Conservation (phyloP, 2,329 filamentous ascomycete genomes). For the Exophiala bonariae region DNA sequence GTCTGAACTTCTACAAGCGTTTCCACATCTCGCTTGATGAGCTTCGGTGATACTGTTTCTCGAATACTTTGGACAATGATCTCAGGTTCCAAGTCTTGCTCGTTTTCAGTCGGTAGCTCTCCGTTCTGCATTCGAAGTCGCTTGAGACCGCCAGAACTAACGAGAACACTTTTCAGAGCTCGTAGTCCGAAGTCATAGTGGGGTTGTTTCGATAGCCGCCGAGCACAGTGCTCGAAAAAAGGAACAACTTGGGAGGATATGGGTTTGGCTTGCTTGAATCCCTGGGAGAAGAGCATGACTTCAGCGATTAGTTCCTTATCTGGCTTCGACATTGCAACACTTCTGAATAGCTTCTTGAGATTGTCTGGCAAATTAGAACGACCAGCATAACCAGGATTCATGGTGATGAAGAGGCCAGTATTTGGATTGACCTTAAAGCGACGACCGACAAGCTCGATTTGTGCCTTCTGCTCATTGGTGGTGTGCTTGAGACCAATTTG, state of each 20-base stretch:
- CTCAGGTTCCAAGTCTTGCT: conserved; percentile 75
- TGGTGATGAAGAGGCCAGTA: conserved; percentile 99
- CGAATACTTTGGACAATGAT: conserved; percentile 98
- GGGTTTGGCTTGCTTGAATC: conserved; percentile 93
- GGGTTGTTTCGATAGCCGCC: conserved; percentile 85
- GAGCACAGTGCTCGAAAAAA: conserved; percentile 91
- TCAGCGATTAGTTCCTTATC: conserved; percentile 99
- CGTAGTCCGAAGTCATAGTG: conserved; percentile 99
- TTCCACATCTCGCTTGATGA: conserved; percentile 89
- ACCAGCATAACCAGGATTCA: conserved; percentile 99
- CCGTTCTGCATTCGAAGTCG: conserved; percentile 69
- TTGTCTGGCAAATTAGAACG: conserved; percentile 98
- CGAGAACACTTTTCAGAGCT: conserved; percentile 96
- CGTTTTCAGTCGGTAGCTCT: conserved; percentile 60
- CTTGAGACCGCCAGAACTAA: conserved; percentile 96
- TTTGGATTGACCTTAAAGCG: conserved; percentile 87
- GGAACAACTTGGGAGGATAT: conserved; percentile 95
- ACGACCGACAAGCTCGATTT: conserved; percentile 92
- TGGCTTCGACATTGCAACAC: conserved; percentile 98
- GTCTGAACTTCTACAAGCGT: conserved; percentile 82
- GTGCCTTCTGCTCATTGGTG: conserved; percentile 74
- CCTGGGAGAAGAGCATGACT: conserved; percentile 99
- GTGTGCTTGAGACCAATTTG: conserved; percentile 90
- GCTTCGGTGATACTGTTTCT: conserved; percentile 96
- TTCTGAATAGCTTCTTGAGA: conserved; percentile 98